phyloP scores from a whole-genome alignment of 75 land plant species.

The Ceratopteris richardii region DNA sequence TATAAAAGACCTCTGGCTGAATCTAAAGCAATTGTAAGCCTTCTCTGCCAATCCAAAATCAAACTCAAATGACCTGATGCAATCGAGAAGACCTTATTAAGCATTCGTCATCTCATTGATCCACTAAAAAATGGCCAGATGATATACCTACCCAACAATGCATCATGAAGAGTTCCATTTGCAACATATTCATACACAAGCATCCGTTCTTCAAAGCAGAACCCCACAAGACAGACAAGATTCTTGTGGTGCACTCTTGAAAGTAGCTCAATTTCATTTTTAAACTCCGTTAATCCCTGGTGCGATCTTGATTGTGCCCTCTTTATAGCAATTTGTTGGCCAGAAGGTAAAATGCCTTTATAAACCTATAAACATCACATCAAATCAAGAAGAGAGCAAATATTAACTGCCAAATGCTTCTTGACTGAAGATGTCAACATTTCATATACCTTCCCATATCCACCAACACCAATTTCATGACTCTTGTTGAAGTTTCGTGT shows the following conservation, averaged over 20 bases:
- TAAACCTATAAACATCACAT: conserved; percentile 46
- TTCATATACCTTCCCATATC: conserved; percentile 27
- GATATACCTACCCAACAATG: conserved; percentile 43
- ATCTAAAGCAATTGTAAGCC: conserved; percentile 50
- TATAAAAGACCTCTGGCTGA: conserved; percentile 79
- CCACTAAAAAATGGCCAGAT: background rate
- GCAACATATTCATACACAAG: conserved; percentile 74
- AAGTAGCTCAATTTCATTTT: conserved; percentile 77
- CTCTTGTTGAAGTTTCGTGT: conserved; percentile 13
- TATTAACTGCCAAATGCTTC: no score
- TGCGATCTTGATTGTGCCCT: conserved; percentile 65
- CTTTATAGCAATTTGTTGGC: conserved; percentile 73
- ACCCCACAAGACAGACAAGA: conserved; percentile 68
- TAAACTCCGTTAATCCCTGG: conserved; percentile 79
- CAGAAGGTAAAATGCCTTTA: conserved; percentile 42
- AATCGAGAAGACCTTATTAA: background rate
- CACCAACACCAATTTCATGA: conserved; percentile 31
- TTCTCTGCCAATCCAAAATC: conserved; percentile 55
- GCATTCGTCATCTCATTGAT: background rate
- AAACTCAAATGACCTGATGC: conserved; percentile 50
- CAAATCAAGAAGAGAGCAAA: no score
- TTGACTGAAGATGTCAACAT: background rate
- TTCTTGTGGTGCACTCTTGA: conserved; percentile 91
- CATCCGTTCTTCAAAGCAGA: conserved; percentile 83
- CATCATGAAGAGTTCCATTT: conserved; percentile 59